Conservation (phyloP, 257 asterid genomes). For the Scutellaria baicalensis region DNA sequence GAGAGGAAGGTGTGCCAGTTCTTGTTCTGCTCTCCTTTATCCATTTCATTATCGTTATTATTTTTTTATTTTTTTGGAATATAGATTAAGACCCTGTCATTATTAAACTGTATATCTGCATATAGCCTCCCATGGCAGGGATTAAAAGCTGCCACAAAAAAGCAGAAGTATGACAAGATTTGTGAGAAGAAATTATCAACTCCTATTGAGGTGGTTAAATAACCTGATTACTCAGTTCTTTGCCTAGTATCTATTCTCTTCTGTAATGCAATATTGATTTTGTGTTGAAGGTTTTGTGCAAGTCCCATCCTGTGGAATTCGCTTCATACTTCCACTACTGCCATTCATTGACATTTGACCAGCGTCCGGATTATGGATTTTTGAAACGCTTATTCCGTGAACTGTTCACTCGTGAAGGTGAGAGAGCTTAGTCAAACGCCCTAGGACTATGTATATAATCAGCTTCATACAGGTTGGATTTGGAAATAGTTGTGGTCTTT, state of each 20-base stretch:
- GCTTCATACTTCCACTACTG: slow-evolving; percentile 94
- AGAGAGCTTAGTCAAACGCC: slow-evolving; percentile 6
- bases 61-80: not conserved
- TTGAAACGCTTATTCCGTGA: slow-evolving; percentile 88
- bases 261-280: not conserved
- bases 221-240: slow-evolving; percentile 7
- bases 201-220: slow-evolving; percentile 73
- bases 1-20: slow-evolving; percentile 74
- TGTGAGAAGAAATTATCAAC: slow-evolving; percentile 90
- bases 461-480: slow-evolving; percentile 7
- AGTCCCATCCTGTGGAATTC: slow-evolving; percentile 92
- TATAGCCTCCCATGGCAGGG: slow-evolving; percentile 99
- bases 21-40: not conserved
- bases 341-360: slow-evolving; percentile 90
- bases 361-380: slow-evolving; percentile 94
- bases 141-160: slow-evolving; percentile 92
- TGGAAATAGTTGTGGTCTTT: not conserved
- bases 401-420: slow-evolving; percentile 89
- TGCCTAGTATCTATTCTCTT: not conserved
- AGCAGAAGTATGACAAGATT: slow-evolving; percentile 95
- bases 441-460: not conserved
- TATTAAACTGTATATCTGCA: slow-evolving; percentile 26
- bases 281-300: slow-evolving; percentile 71
- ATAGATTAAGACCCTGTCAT: not conserved
- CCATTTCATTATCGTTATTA: not conserved